Base-by-base conservation (phyloP, 2,329 filamentous ascomycete species). In the Diaporthe eres region DNA sequence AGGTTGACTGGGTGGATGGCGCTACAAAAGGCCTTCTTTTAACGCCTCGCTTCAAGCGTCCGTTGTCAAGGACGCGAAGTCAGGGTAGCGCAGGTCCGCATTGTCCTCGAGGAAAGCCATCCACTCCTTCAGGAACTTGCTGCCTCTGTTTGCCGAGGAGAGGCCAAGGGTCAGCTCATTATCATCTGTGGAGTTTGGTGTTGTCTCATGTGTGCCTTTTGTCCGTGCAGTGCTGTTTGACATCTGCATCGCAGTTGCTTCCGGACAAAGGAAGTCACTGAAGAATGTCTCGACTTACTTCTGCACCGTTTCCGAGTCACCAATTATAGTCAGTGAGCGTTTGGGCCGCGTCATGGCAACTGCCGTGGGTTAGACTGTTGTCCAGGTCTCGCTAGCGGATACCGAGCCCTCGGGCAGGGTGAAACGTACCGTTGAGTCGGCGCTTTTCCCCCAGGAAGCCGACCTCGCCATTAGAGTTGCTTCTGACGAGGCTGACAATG, bases 281-380 rank as follows among this genome's bases (percentile, higher is more conserved):
- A 51, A 55, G 76, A 76, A 65, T 68, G 72, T 71, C 76, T 76
- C 58, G 76, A 91, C 94, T 90, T 88, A 98, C 94, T 90, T 92
- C 84, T 93, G 92, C 74, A 98, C 94, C 4, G 96, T 98, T 83
- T 98, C 97, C 76, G 95, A 97, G 84, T 99, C 97, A 60, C 96
- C 97, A 80, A 98, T 93, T 25, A 99, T 90, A 77, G 94, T 97
- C 58, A 99, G 88, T 82, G 97, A 96, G 79, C 97, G 91, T 86
- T 94, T 96, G 8, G 97, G 95, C 79, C 97, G 92, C 77, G 97
- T 99, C 96, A 99, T 98, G 72, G 97, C 96, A 80, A 98, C 96
- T 98, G 80, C 75, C 49, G 63, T 74, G 78, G 77, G 80, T 84
- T 81, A 83, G 80, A 79, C 67, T 78, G 74, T 76, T 78, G 31